Conservation (phyloP, 306 rosid species). For the Sesbania bispinosa region DNA sequence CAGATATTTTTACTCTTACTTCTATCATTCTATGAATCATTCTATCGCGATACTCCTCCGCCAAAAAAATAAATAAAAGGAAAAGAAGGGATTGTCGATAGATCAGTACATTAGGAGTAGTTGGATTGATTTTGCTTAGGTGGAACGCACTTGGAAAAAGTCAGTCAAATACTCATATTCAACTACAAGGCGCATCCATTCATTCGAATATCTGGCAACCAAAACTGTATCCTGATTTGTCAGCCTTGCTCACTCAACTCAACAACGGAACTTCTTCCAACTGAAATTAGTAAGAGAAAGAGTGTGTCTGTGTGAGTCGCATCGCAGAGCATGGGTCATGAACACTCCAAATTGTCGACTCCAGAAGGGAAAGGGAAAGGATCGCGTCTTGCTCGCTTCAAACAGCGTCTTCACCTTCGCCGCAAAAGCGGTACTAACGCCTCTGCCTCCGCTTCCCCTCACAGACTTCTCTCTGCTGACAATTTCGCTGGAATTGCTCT, state of each 20-base stretch:
- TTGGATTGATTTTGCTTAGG: background rate
- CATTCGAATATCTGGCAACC: background rate
- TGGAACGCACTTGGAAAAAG: background rate
- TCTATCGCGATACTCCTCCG: too few relatives aligned
- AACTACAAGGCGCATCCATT: background rate
- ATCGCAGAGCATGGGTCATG: conserved; percentile 52
- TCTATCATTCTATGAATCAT: too few relatives aligned
- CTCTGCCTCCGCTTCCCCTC: conserved; percentile 11
- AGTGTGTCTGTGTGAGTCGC: background rate
- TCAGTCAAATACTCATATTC: background rate
- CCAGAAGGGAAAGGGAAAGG: conserved; percentile 34
- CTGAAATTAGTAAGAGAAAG: too few relatives aligned
- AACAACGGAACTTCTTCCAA: too few relatives aligned
- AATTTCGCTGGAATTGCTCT: conserved; percentile 83
- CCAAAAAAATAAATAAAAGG: background rate
- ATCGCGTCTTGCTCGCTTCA: conserved; percentile 55
- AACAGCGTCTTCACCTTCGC: conserved; percentile 45
- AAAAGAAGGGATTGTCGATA: too few relatives aligned
- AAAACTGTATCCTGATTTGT: background rate
- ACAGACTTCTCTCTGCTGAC: conserved; percentile 39
- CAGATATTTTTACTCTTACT: too few relatives aligned
- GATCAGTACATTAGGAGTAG: background rate
- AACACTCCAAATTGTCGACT: conserved; percentile 42
- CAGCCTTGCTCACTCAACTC: background rate
- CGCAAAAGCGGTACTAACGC: background rate